Evolutionary conservation across 768 basidiomycete genomes (phyloP), one percentile per base, ranked within the genome.

Genomic region (Glaciozyma antarctica): DNA sequence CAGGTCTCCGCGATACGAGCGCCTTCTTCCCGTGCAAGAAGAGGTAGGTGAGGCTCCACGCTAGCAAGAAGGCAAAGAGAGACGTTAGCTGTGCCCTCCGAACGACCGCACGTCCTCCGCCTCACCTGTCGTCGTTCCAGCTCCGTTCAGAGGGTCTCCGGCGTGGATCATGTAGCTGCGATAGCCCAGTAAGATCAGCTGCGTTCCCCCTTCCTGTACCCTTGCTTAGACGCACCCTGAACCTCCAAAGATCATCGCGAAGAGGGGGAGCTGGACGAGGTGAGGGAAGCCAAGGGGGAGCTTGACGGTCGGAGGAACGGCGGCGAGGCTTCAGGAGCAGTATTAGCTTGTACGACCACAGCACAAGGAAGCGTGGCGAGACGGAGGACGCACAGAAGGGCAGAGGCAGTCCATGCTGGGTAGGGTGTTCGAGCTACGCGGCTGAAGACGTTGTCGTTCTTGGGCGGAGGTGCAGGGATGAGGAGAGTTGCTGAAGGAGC

Each of bases 231-330:
- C 60, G 38, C 53, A 64, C 65, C 65, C 65, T 12, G 43, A 44
- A 0, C 60, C 58, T n/a, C 57, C 69, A 32, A 70, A 64, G 43
- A 70, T 60, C 22, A 53, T 91, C 3, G 93, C 94, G 62, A 95
- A 84, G 47, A 95, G 78, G 3, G 94, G 94, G 26, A 97, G 81
- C 75, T 87, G 85, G 12, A 97, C 78, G 72, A 98, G 93, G 75
- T 95, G 91, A 84, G 95, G 97, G 76, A 93, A 95, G 68, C 93
- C 92, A 77, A 21, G 9, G 1, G 63, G 45, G 0, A 19, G 7
- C 22, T 55, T 56, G 32, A 70, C 69, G n/a, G 60, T 62, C 4
- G 62, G 48, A 16, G 69, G 69, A 0, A 67, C 38, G 4, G 69
- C 63, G 0, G 41, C 44, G 5, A 70, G 60, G 5, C 69, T 70